Evolutionary conservation across 805 yeast genomes (phyloP), one percentile per base, ranked within the genome.

Genomic region (Brettanomyces bruxellensis): DNA sequence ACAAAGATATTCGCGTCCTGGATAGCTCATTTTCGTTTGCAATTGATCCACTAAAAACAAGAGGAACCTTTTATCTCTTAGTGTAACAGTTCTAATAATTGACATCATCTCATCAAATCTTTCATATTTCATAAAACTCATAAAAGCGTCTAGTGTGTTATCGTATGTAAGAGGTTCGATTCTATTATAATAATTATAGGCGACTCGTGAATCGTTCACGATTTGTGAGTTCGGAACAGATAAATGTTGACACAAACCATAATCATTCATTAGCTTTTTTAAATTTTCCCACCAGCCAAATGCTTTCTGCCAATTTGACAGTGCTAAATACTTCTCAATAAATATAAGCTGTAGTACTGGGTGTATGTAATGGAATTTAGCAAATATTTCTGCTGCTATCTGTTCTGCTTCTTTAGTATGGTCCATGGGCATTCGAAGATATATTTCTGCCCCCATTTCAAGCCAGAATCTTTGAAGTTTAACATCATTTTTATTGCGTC

Each of bases 401-500:
- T 51, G 51, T 38, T 70, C 70, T 24, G 77, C 76, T n/a, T 55
- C 53, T 4, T 69, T 45, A 28, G 42, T 28, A 13, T 44, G 47
- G 22, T 40, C 41, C 32, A 65, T 56, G 13, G 60, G 60, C n/a
- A 56, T 53, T 6, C 63, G 58, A 34, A 76, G 49, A 41, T 67
- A 62, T 5, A 72, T 61, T 47, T 63, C 64, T 46, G 70, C 60
- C n/a, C 79, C 76, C 24, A 71, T 47, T 44, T 76, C 81, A 48
- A 62, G 60, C 82, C 82, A 77, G 68, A 78, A 77, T 45, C 78
- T 57, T 48, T 73, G 69, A 30, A 51, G 55, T 35, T 47, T 45
- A 6, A 63, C 67, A 46, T 70, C 67, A 0, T 50, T 49, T 5
- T 68, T 68, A 2, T 50, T 57, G 41, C 60, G 55, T 45, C 70